A percentile compares a stretch with the other conserved stretches of the same genome.
Evolutionary conservation across 805 yeast genomes (phyloP).

Genomic region (Yarrowia bubula): DNA sequence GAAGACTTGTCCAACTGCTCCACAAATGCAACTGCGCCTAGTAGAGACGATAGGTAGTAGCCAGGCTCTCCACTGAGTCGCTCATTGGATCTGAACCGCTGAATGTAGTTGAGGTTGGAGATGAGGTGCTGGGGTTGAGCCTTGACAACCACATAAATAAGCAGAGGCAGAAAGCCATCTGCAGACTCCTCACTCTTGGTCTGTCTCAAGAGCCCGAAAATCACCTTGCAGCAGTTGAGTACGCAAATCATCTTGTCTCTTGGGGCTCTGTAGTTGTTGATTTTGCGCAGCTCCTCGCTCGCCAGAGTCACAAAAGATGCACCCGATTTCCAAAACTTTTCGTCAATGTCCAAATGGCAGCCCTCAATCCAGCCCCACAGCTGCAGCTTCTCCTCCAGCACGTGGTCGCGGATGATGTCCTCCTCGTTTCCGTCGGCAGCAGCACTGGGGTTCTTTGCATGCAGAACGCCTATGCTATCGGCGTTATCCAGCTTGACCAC

Average conservation of each 20-base stretch:
- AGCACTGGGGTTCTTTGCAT: constrained; percentile 5
- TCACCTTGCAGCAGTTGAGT: constrained; percentile 86
- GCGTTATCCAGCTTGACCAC: constrained; percentile 43
- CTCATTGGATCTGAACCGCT: constrained; percentile 72
- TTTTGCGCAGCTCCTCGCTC: constrained; percentile 67
- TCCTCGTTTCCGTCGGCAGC: constrained; percentile 56
- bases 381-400: constrained; percentile 51
- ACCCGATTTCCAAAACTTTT: constrained; percentile 48
- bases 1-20: constrained; percentile 56
- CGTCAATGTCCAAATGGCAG: constrained; percentile 72
- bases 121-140: constrained; percentile 63
- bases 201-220: constrained; percentile 80
- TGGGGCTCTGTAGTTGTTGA: constrained; percentile 85
- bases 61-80: constrained; percentile 85
- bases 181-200: constrained; percentile 75
- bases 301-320: constrained; percentile 64
- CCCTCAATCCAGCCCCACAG: constrained; percentile 73
- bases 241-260: constrained; percentile 91
- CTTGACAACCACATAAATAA: constrained; percentile 74
- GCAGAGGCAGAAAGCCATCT: constrained; percentile 86
- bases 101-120: constrained; percentile 81
- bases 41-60: constrained; percentile 85
- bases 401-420: constrained; percentile 62
- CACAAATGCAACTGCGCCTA: constrained; percentile 82
- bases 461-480: constrained; percentile 5